Percentiles rank a stretch among this genome's conserved stretches.
Evolutionary conservation across 257 asterid genomes (phyloP).

Genomic region (Nemophila menziesii): DNA sequence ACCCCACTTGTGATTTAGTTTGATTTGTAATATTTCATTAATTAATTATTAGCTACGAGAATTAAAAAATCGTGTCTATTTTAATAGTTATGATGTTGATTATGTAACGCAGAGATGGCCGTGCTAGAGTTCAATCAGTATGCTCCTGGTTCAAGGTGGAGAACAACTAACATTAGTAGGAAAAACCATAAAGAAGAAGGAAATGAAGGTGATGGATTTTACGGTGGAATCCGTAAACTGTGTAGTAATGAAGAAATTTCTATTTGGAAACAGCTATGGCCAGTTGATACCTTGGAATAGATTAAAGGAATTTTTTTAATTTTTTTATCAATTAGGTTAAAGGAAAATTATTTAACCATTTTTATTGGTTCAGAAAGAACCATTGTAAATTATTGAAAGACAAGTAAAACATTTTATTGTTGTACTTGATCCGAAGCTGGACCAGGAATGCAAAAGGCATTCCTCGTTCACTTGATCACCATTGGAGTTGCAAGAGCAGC

Average conservation of each 20-base stretch:
- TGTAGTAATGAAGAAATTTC: slow-evolving; percentile 35
- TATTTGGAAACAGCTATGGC: slow-evolving; percentile 68
- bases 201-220: slow-evolving; percentile 62
- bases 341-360: too few relatives aligned
- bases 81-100: not conserved
- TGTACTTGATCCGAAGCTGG: too few relatives aligned
- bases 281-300: slow-evolving; percentile 52
- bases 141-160: slow-evolving; percentile 74
- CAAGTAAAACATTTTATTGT: too few relatives aligned
- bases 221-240: slow-evolving; percentile 64
- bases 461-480: too few relatives aligned
- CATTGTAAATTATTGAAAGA: too few relatives aligned
- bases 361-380: too few relatives aligned
- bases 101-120: slow-evolving; percentile 34
- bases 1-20: not conserved
- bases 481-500: too few relatives aligned
- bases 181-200: slow-evolving; percentile 73
- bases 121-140: slow-evolving; percentile 82
- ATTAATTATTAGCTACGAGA: too few relatives aligned
- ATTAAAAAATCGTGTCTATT: too few relatives aligned
- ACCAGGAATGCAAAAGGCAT: too few relatives aligned
- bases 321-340: too few relatives aligned
- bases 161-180: slow-evolving; percentile 39
- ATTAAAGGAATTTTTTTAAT: not conserved
- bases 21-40: not conserved